Base-by-base conservation (phyloP, 2,329 filamentous ascomycete genomes). In the Huntiella abstrusa region DNA sequence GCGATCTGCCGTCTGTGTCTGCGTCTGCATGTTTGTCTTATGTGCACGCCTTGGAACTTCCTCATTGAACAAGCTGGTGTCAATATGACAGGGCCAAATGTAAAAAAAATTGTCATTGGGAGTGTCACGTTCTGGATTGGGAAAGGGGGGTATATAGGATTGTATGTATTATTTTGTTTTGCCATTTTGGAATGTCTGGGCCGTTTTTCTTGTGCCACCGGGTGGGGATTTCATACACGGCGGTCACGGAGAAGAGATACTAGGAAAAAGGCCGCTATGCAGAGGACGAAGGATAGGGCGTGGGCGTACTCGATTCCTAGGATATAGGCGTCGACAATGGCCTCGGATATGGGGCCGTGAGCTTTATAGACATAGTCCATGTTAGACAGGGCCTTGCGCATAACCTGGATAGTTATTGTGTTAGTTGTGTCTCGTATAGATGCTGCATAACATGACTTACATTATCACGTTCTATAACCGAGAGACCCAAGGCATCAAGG, bases 241-340 rank as follows among this genome's bases (percentile, higher is more conserved):
- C 55, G 51, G 48, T 60, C 55, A 33, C 52, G 53, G 3, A 61
- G 49, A 10, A 60, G 50, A 1, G 56, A 33, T 6, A 56, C 53
- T 5, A 55, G 43, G 4, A 53, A 34, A 28, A 60, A 54, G 1
- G 54, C 59, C 13, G 53, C 16, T 15, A 51, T 38, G 0, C 59
- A 57, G 22, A 54, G 56, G 1, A 54, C 19, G 5, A 62, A 54
- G 6, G 59, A 62, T 5, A 61, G 52, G 1, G 55, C 52, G 36
- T 62, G 60, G 37, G 56, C 60, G 50, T 55, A 61, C 50, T 57
- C 58, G 19, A 62, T 35, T 0, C 60, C 60, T 22, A 59, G 54
- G 2, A 62, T 56, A 46, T 62, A 62, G 2, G 59, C 55, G 11
- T 51, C 53, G 1, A 59, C 54, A 5, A 62, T 52, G 3, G 56